These are phyloP conservation scores for Suhomyces kunorum DNA, from an alignment of 1,139 yeast genomes.

Conservation along the genomic window DNA sequence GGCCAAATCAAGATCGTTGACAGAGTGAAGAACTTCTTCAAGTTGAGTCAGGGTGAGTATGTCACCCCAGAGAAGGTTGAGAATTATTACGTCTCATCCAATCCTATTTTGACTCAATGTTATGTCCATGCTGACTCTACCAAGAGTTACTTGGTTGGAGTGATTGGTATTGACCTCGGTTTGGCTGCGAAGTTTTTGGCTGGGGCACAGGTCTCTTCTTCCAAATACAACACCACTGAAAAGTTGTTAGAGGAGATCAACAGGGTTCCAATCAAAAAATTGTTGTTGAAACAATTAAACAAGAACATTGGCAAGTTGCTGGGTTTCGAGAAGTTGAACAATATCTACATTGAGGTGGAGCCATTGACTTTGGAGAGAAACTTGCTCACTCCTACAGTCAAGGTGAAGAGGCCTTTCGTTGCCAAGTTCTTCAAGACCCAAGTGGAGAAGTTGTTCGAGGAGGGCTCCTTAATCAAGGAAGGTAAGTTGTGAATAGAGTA, in stretches of 20 bases:
- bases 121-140: constrained; percentile 27
- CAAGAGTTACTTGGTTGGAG: constrained; percentile 24
- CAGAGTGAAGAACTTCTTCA: constrained; percentile 33
- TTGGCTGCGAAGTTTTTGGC: constrained; percentile 21
- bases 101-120: constrained; percentile 23
- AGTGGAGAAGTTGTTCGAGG: constrained; percentile 25
- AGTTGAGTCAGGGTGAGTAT: constrained; percentile 32
- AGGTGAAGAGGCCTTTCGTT: constrained; percentile 29
- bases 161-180: constrained; percentile 24
- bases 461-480: constrained; percentile 21
- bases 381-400: constrained; percentile 29
- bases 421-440: constrained; percentile 23
- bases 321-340: constrained; percentile 29
- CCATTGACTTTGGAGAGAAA: constrained; percentile 28
- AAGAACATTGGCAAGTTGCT: constrained; percentile 16
- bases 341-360: constrained; percentile 26
- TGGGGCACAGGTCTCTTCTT: constrained; percentile 17
- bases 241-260: constrained; percentile 18
- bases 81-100: constrained; percentile 22
- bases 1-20: constrained; percentile 27
- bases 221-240: constrained; percentile 19
- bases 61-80: constrained; percentile 31
- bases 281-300: constrained; percentile 16
- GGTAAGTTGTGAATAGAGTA: constrained; percentile 13
- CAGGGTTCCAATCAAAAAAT: constrained; percentile 15